Percentiles rank a stretch among this genome's conserved stretches.
phyloP scores from a whole-genome alignment of 2,329 filamentous ascomycete genomes.

The Fusarium hostae region DNA sequence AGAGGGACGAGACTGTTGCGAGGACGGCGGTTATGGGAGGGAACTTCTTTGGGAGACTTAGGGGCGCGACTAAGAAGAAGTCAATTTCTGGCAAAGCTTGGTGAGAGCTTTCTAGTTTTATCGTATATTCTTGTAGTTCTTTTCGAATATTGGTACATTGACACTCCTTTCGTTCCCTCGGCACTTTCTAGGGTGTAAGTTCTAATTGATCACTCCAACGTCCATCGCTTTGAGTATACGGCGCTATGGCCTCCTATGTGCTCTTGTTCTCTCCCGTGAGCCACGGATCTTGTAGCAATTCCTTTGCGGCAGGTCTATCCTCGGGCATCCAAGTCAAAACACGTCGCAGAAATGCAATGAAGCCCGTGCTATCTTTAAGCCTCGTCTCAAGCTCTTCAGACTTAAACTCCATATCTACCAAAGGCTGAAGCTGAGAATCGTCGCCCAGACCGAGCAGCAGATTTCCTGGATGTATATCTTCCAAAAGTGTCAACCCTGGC shows the following conservation, averaged over 20 bases:
- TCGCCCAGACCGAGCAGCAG: constrained; percentile 39
- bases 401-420: constrained; percentile 40
- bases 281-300: constrained; percentile 43
- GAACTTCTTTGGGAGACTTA: constrained; percentile 19
- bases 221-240: accelerated
- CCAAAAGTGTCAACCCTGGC: neutral
- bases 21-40: constrained; percentile 16
- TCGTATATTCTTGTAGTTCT: neutral
- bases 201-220: too few species aligned
- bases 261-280: neutral
- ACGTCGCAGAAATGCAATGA: constrained; percentile 39
- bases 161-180: accelerated
- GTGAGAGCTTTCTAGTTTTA: neutral
- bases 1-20: constrained; percentile 5
- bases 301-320: constrained; percentile 38
- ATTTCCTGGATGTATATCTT: constrained; percentile 45
- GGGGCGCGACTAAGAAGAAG: constrained; percentile 22
- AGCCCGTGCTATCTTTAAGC: constrained; percentile 28
- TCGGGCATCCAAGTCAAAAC: constrained; percentile 38
- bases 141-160: neutral
- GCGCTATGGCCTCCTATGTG: neutral
- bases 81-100: constrained; percentile 20
- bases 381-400: constrained; percentile 28
- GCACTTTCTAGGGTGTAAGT: neutral
- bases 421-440: constrained; percentile 31